These are phyloP conservation scores for Russula virescens DNA, from an alignment of 768 basidiomycete genomes.

Conservation along the genomic window DNA sequence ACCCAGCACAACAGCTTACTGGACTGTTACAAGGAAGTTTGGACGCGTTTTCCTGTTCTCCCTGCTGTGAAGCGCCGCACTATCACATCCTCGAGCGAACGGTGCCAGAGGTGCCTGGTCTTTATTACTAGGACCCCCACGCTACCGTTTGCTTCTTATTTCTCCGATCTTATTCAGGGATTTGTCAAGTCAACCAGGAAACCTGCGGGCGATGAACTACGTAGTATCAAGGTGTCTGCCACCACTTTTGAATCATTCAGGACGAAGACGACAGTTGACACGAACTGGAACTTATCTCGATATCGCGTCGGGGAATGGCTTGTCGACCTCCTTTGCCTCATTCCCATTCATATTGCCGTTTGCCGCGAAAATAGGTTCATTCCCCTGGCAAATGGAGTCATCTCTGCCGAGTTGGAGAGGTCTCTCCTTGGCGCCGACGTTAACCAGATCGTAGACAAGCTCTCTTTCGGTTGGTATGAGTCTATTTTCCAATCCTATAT, in stretches of 20 bases:
- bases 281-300: background rate
- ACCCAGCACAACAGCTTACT: slow-evolving; percentile 38
- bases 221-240: slow-evolving; percentile 31
- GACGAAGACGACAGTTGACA: background rate
- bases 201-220: slow-evolving; percentile 42
- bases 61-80: slow-evolving; percentile 17
- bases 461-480: slow-evolving; percentile 63
- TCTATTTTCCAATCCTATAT: slow-evolving; percentile 58
- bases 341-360: slow-evolving; percentile 59
- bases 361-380: slow-evolving; percentile 28
- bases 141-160: slow-evolving; percentile 38
- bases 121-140: slow-evolving; percentile 41
- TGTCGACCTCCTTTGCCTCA: slow-evolving; percentile 24
- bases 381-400: slow-evolving; percentile 30
- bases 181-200: slow-evolving; percentile 49
- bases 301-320: background rate
- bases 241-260: slow-evolving; percentile 29
- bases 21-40: slow-evolving; percentile 12
- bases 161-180: slow-evolving; percentile 37
- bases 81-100: slow-evolving; percentile 22
- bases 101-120: slow-evolving; percentile 33
- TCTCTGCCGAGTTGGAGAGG: slow-evolving; percentile 34
- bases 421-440: slow-evolving; percentile 56
- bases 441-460: slow-evolving; percentile 46
- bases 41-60: slow-evolving; percentile 15